Percentiles rank a stretch among this genome's conserved stretches.
Evolutionary conservation across 495 filamentous ascomycete genomes (phyloP).

Genomic region (Neurospora sp.): DNA sequence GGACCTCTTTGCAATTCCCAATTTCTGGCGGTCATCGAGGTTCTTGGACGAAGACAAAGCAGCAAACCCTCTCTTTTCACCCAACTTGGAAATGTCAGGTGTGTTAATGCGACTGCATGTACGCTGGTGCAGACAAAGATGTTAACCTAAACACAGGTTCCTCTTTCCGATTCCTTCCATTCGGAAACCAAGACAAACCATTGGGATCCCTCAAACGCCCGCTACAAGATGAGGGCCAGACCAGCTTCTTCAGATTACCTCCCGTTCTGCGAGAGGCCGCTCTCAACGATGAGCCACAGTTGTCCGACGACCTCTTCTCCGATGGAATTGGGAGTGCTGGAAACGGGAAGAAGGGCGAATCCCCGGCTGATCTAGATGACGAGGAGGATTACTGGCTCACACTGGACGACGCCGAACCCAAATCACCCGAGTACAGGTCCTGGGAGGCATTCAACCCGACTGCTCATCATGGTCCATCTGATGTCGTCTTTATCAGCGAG

Average conservation of each 20-base stretch:
- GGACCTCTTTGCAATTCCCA: slow-evolving; percentile 62
- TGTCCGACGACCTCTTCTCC: neutral
- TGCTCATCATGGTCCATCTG: slow-evolving; percentile 15
- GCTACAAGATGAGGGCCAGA: neutral
- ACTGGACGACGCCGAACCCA: slow-evolving; percentile 17
- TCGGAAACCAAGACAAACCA: neutral
- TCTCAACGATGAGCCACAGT: neutral
- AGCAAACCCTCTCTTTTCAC: slow-evolving; percentile 20
- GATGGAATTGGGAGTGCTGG: slow-evolving; percentile 14
- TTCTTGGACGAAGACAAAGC: slow-evolving; percentile 18
- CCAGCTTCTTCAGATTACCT: slow-evolving; percentile 35
- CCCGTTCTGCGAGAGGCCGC: slow-evolving; percentile 17
- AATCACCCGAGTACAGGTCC: slow-evolving; percentile 42
- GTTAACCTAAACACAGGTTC: neutral
- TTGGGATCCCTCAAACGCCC: neutral
- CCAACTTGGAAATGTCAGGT: slow-evolving; percentile 11
- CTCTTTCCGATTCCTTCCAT: neutral
- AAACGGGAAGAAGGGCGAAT: slow-evolving; percentile 1
- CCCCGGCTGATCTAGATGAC: neutral
- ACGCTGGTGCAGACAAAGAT: neutral
- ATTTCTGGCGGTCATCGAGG: slow-evolving; percentile 46
- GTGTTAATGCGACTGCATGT: neutral
- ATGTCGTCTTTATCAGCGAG: slow-evolving; percentile 62
- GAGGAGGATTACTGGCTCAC: slow-evolving; percentile 48
- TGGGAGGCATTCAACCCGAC: slow-evolving; percentile 61